phyloP scores from a whole-genome alignment of 495 filamentous ascomycete genomes.

The Tuber melanosporum region DNA sequence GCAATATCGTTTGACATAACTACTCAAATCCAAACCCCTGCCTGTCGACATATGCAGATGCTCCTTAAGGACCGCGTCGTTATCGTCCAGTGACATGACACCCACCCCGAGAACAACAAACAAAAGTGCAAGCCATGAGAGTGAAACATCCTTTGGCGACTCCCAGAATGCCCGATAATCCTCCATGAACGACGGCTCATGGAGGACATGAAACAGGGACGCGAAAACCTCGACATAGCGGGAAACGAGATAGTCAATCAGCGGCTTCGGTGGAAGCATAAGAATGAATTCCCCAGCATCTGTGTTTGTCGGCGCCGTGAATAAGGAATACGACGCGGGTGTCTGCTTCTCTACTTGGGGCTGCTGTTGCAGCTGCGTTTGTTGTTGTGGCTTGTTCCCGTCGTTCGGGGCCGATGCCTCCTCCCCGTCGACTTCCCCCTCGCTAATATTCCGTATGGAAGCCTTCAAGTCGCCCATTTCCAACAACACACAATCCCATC shows the following conservation, averaged over 20 bases:
- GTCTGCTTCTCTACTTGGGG: slow-evolving; percentile 3
- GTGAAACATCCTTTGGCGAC: slow-evolving; percentile 4
- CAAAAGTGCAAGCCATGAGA: slow-evolving; percentile 4
- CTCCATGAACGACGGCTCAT: slow-evolving; percentile 4
- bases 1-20: slow-evolving; percentile 2
- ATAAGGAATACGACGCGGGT: background rate
- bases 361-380: background rate
- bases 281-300: slow-evolving; percentile 5
- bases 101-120: background rate
- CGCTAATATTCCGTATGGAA: slow-evolving; percentile 5
- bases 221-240: background rate
- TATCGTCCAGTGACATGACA: slow-evolving; percentile 2
- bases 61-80: background rate
- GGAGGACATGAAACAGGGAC: background rate
- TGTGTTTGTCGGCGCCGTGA: background rate
- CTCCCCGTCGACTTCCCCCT: background rate
- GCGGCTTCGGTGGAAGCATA: background rate
- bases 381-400: background rate
- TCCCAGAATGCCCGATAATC: background rate
- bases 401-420: background rate
- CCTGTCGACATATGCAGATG: slow-evolving; percentile 1
- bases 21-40: slow-evolving; percentile 2
- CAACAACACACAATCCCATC: slow-evolving; percentile 3
- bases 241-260: slow-evolving; percentile 4
- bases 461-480: slow-evolving; percentile 2